Evolutionary conservation across 2,329 filamentous ascomycete genomes (phyloP).

Genomic region (Penicillium aurantiogriseum): DNA sequence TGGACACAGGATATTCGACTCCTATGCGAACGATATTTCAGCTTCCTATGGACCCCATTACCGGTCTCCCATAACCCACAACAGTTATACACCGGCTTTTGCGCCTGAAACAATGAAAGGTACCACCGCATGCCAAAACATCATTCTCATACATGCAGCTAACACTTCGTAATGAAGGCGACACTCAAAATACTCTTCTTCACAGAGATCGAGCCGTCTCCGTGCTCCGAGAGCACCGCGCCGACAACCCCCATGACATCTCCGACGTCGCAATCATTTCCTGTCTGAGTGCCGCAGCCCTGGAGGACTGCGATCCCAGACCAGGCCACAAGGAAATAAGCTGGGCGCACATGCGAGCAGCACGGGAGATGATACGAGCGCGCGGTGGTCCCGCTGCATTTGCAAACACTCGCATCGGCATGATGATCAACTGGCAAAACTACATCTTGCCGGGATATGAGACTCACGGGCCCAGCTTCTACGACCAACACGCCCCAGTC

Average conservation of each 20-base stretch:
- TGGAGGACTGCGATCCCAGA: conserved; percentile 43
- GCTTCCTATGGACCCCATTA: conserved; percentile 40
- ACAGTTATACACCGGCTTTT: conserved; percentile 42
- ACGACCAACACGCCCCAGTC: conserved; percentile 13
- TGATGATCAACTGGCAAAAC: conserved; percentile 45
- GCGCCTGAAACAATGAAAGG: conserved; percentile 44
- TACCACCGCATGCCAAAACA: conserved; percentile 39
- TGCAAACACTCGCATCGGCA: conserved; percentile 37
- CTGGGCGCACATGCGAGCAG: conserved; percentile 43
- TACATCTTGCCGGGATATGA: conserved; percentile 44
- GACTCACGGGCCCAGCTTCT: conserved; percentile 33
- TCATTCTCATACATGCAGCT: conserved; percentile 40
- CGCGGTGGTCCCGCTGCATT: conserved; percentile 40
- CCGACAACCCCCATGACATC: conserved; percentile 32
- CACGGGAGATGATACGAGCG: conserved; percentile 38
- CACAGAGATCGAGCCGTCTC: conserved; percentile 35
- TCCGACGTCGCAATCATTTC: conserved; percentile 42
- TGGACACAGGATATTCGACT: conserved; percentile 39
- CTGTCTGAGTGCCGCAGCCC: conserved; percentile 40
- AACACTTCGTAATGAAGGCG: conserved; percentile 37
- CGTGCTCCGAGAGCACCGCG: conserved; percentile 36
- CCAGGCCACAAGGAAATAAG: conserved; percentile 38
- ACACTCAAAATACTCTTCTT: conserved; percentile 31
- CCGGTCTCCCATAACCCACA: conserved; percentile 35
- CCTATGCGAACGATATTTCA: conserved; percentile 43